Evolutionary conservation across 192 early-diverging fungal genomes (phyloP).

Genomic region (Dimargaris verticillata): DNA sequence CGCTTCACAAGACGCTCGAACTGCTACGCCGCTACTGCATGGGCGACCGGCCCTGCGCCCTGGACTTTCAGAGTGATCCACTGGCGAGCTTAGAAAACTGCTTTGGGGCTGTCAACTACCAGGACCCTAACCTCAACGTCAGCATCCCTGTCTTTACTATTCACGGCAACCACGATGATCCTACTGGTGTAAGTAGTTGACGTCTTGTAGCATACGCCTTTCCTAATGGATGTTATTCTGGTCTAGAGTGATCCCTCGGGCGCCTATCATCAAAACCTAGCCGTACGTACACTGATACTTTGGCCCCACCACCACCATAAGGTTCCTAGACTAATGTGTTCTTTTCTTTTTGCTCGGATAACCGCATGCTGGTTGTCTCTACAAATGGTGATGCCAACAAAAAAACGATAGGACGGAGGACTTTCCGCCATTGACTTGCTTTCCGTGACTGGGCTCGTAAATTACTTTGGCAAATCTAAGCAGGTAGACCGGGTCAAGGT

Average conservation of each 20-base stretch:
- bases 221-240: too few species aligned
- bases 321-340: too few species aligned
- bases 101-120: conserved; percentile 62
- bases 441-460: conserved; percentile 60
- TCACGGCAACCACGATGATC: conserved; percentile 96
- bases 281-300: too few species aligned
- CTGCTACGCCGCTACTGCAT: conserved; percentile 51
- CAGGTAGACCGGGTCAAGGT: conserved; percentile 61
- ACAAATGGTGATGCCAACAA: not conserved
- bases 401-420: conserved; percentile 38
- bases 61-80: conserved; percentile 69
- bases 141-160: conserved; percentile 83
- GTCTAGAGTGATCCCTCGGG: too few species aligned
- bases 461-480: conserved; percentile 76
- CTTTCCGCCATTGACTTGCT: conserved; percentile 73
- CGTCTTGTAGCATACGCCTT: too few species aligned
- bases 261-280: too few species aligned
- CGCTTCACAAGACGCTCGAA: conserved; percentile 48
- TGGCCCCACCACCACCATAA: too few species aligned
- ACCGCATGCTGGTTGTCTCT: too few species aligned
- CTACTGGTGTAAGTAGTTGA: conserved; percentile 39
- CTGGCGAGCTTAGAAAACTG: conserved; percentile 44
- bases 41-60: conserved; percentile 42
- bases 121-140: conserved; percentile 75
- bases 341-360: too few species aligned